Percentiles rank a stretch among this genome's conserved stretches.
Conservation (phyloP, 768 basidiomycete species). For the Tephrocybe rancida region DNA sequence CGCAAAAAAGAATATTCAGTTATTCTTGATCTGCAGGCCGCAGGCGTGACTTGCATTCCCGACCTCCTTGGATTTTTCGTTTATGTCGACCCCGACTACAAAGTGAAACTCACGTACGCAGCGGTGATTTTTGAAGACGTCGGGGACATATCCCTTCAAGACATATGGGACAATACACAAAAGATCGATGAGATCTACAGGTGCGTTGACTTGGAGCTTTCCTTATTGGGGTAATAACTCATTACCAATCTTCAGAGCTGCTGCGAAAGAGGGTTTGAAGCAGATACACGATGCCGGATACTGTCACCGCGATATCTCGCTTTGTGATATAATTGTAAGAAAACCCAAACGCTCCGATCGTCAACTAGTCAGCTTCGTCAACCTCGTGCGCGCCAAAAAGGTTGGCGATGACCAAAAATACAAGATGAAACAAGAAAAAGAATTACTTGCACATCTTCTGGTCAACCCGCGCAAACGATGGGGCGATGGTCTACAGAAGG, state of each 20-base stretch:
- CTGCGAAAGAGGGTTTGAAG: neutral
- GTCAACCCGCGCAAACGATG: neutral
- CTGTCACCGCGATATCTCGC: neutral
- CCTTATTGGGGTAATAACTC: neutral
- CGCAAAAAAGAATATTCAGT: neutral
- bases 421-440: neutral
- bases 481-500: too few relatives aligned
- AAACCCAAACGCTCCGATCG: neutral
- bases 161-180: neutral
- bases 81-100: neutral
- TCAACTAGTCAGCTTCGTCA: neutral
- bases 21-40: neutral
- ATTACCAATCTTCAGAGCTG: neutral
- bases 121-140: neutral
- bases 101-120: neutral
- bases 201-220: neutral
- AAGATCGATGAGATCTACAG: neutral
- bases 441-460: neutral
- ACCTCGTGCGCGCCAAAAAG: neutral
- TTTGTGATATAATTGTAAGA: neutral
- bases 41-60: neutral
- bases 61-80: neutral
- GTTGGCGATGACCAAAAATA: neutral
- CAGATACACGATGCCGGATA: neutral
- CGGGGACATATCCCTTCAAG: neutral